Conservation (phyloP, 73 alveolate genomes). For the Tetrahymena borealis region DNA sequence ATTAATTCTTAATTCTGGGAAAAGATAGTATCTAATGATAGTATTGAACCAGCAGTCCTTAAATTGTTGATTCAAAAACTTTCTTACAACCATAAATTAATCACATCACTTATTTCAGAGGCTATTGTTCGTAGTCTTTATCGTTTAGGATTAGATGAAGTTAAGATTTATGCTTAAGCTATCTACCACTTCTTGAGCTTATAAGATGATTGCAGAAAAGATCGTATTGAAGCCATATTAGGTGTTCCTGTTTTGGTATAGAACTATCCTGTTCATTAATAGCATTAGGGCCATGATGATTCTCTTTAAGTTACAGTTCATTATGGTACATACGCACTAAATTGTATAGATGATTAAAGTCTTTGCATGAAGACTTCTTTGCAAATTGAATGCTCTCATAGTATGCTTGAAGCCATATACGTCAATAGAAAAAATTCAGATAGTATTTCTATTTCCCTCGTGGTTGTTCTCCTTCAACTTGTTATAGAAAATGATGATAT, state of each 20-base stretch:
- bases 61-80: neutral
- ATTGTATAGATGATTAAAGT: neutral
- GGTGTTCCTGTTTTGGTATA: neutral
- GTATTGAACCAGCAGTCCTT: neutral
- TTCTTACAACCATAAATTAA: neutral
- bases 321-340: neutral
- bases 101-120: neutral
- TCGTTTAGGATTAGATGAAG: neutral
- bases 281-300: neutral
- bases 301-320: neutral
- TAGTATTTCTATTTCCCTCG: neutral
- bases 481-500: neutral
- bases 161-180: neutral
- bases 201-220: neutral
- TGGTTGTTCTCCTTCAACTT: neutral
- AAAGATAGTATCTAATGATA: neutral
- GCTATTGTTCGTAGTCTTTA: neutral
- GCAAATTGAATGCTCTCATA: neutral
- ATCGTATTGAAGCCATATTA: neutral
- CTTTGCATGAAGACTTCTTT: neutral
- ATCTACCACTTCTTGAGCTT: neutral
- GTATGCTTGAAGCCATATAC: neutral
- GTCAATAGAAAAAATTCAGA: neutral
- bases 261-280: neutral
- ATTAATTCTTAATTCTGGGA: neutral